Evolutionary conservation across 805 yeast species (phyloP).

Genomic region (Candida qinlingensis): DNA sequence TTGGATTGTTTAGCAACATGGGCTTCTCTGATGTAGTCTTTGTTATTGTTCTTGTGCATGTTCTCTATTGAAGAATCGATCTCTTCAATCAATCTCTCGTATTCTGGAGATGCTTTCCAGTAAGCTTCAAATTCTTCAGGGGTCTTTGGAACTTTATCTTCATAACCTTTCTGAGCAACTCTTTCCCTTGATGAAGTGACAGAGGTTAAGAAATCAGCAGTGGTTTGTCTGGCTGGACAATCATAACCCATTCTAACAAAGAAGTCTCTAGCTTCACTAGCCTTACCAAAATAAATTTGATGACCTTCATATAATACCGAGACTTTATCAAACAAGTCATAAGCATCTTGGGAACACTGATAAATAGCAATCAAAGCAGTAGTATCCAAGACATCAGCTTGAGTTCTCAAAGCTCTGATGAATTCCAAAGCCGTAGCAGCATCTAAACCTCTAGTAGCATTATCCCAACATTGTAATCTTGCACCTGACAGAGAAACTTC

Average conservation of each 20-base stretch:
- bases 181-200: constrained; percentile 49
- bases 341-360: constrained; percentile 47
- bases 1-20: constrained; percentile 45
- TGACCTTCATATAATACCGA: constrained; percentile 46
- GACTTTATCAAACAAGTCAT: constrained; percentile 46
- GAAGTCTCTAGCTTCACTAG: constrained; percentile 37
- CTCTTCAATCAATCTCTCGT: constrained; percentile 31
- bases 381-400: constrained; percentile 38
- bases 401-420: constrained; percentile 42
- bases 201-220: constrained; percentile 51
- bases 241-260: constrained; percentile 47
- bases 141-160: constrained; percentile 44
- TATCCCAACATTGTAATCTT: constrained; percentile 45
- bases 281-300: constrained; percentile 45
- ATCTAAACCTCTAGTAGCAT: constrained; percentile 56
- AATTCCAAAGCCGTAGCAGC: constrained; percentile 53
- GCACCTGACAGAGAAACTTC: constrained; percentile 47
- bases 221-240: constrained; percentile 49
- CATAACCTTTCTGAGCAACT: constrained; percentile 33
- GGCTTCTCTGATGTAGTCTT: constrained; percentile 30
- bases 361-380: constrained; percentile 55
- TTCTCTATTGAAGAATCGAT: constrained; percentile 33
- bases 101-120: constrained; percentile 41
- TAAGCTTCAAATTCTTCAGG: constrained; percentile 41
- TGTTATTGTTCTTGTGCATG: constrained; percentile 7